A percentile compares a stretch with the other conserved stretches of the same genome.
Conservation (phyloP, 1,284 basidiomycete genomes). For the Leccinum fuscescens region DNA sequence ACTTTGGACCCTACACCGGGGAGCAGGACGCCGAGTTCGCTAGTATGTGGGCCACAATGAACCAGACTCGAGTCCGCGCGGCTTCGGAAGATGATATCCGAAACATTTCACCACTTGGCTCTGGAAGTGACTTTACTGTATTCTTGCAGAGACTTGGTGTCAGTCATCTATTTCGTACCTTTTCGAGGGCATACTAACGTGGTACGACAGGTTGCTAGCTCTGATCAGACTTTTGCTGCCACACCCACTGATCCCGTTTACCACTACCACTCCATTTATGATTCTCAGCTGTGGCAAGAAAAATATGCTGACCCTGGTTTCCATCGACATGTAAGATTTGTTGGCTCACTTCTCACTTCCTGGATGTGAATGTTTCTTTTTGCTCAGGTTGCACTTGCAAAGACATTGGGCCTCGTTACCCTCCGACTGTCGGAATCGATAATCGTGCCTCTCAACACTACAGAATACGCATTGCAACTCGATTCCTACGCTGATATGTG, state of each 20-base stretch:
- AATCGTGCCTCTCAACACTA: conserved; percentile 72
- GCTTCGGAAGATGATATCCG: conserved; percentile 21
- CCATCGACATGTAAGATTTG: conserved; percentile 56
- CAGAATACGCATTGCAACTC: conserved; percentile 70
- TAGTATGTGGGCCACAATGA: conserved; percentile 29
- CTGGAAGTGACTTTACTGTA: conserved; percentile 77
- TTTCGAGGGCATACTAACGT: neutral
- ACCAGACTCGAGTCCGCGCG: conserved; percentile 19
- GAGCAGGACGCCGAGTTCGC: conserved; percentile 35
- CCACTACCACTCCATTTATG: conserved; percentile 84
- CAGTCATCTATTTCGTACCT: conserved; percentile 19
- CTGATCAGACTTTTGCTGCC: conserved; percentile 37
- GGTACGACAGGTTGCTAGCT: conserved; percentile 45
- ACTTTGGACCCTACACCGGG: conserved; percentile 51
- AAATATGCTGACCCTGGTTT: conserved; percentile 77
- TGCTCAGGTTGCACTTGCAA: conserved; percentile 56
- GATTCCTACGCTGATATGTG: conserved; percentile 57
- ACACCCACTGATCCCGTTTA: conserved; percentile 61
- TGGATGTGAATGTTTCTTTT: conserved; percentile 1
- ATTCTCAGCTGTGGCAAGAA: conserved; percentile 74
- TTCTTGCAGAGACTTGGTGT: conserved; percentile 65
- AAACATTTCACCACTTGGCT: conserved; percentile 43
- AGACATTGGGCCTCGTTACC: conserved; percentile 60
- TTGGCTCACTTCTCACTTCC: neutral
- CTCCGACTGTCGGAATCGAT: conserved; percentile 64